Base-by-base conservation (phyloP, 345 rosid genomes). In the Hibiscus trionum region DNA sequence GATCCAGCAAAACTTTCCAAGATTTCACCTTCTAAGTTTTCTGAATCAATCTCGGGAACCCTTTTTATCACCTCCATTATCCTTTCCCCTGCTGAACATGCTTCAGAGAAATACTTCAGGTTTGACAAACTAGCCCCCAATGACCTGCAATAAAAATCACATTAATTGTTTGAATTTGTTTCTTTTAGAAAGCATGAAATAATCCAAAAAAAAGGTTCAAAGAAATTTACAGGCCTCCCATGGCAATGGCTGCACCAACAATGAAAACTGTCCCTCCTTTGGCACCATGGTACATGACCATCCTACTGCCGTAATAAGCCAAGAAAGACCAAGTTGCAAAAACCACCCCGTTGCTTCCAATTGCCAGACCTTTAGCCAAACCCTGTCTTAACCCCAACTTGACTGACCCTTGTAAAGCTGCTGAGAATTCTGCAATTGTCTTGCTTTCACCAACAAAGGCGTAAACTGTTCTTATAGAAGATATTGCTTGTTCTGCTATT, bases 391-490 rank as follows among this genome's bases (percentile, higher is more conserved):
- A 57, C 31, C 91, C 96, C 59, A 90, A 60, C 72, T 87, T 84
- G 61, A 86, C 85, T 0, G 88, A 84, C 0, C 85, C 81, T 72
- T 86, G 80, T 3, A 91, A 77, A 4, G 93, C 87, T 4, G 84
- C 76, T 42, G 96, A 88, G 78, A 88, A 91, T 11, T 86, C 87
- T 0, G 74, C 42, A 16, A 78, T 71, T 0, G 88, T 87, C 73
- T 87, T 93, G 75, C 26, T 77, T 69, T 91, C 90, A 1, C 91
- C 93, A 3, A 81, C 87, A 64, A 91, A 93, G 12, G 98, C 86
- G 79, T 84, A 91, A 16, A 91, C 97, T 2, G 98, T 93, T 46
- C 97, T 82, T n/a, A 93, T 74, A 0, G 97, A 91, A 49, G 97
- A 93, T 12, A 91, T 74, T 0, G 97, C 96, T 60, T 88, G 96